Base-by-base conservation (phyloP, 2,329 filamentous ascomycete species). In the Xylaria polymorpha region DNA sequence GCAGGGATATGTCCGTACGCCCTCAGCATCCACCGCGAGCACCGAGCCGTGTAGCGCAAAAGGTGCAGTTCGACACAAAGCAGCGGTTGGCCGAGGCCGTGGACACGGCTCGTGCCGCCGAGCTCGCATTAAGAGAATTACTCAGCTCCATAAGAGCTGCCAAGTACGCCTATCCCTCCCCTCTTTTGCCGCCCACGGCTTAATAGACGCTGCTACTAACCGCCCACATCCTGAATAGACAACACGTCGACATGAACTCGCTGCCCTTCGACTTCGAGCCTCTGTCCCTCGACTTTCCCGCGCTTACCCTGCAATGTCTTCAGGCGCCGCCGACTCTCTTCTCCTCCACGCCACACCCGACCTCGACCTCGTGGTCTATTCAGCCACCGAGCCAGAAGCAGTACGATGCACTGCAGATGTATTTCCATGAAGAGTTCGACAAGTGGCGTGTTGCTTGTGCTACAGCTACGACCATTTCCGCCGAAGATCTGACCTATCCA, bases 51-150 rank as follows among this genome's bases (percentile, higher is more conserved):
- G 80, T 82, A 51, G 79, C 84, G 29, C 85, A 87, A 74, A 92
- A 87, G 82, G 84, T 83, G 14, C 90, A 89, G 70, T 84, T 90
- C 71, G 92, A 91, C 74, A 85, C 85, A 76, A 89, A 86, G 77
- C 85, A 90, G 78, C 86, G 89, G 80, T 77, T 89, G 72, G 84
- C 86, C 55, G 92, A 94, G 75, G 91, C 92, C 44, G 81, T 88
- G 74, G 94, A 98, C 78, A 94, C 89, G n/a, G 91, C 91, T 22
- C 88, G 89, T 72, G 94, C 94, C 5, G 90, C 94, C 25, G 94
- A 97, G 81, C 82, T 98, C 78, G 94, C 95, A 7, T 81, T 98
- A 74, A 86, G 92, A 71, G 95, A 98, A 81, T 84, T 98, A 53
- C 81, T 97, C 64, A 90, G 91, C 75, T 94, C 92, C 69, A 87